Percentiles rank a stretch among this genome's conserved stretches.
Evolutionary conservation across 495 filamentous ascomycete genomes (phyloP).

Genomic region (Venustampulla echinocandica): DNA sequence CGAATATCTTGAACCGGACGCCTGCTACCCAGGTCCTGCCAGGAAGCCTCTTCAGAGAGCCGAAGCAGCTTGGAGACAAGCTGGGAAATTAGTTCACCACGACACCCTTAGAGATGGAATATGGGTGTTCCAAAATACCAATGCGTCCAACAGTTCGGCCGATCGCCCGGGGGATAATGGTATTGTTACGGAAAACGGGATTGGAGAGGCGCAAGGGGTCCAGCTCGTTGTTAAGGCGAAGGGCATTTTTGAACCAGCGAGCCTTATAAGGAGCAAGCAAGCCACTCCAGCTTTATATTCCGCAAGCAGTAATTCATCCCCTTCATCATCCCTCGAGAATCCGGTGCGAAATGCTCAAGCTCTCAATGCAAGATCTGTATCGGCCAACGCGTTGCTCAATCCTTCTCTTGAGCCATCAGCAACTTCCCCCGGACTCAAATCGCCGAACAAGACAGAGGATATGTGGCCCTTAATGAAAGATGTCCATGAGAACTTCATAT

Average conservation of each 20-base stretch:
- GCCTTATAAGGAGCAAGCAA: constrained; percentile 34
- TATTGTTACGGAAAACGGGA: constrained; percentile 2
- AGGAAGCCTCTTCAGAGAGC: constrained; percentile 26
- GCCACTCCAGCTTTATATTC: constrained; percentile 27
- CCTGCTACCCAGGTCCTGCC: not conserved
- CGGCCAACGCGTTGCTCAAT: constrained; percentile 7
- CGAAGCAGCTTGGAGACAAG: constrained; percentile 37
- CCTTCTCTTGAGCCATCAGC: constrained; percentile 9
- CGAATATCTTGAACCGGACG: constrained; percentile 21
- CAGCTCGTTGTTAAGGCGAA: constrained; percentile 33
- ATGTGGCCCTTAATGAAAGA: constrained; percentile 5
- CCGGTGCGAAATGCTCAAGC: constrained; percentile 28
- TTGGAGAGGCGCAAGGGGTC: constrained; percentile 33
- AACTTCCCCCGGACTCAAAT: constrained; percentile 13
- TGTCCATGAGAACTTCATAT: constrained; percentile 24
- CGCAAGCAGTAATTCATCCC: constrained; percentile 40
- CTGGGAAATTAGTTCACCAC: constrained; percentile 41
- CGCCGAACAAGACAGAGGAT: not conserved
- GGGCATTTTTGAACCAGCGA: constrained; percentile 36
- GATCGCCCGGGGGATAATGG: constrained; percentile 8
- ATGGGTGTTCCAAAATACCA: constrained; percentile 39
- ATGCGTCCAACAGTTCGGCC: constrained; percentile 24
- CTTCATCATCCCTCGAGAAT: constrained; percentile 34
- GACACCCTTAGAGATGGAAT: constrained; percentile 38
- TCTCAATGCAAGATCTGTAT: constrained; percentile 17